Evolutionary conservation across 2,329 filamentous ascomycete genomes (phyloP).

Genomic region (Colletotrichum phormii): DNA sequence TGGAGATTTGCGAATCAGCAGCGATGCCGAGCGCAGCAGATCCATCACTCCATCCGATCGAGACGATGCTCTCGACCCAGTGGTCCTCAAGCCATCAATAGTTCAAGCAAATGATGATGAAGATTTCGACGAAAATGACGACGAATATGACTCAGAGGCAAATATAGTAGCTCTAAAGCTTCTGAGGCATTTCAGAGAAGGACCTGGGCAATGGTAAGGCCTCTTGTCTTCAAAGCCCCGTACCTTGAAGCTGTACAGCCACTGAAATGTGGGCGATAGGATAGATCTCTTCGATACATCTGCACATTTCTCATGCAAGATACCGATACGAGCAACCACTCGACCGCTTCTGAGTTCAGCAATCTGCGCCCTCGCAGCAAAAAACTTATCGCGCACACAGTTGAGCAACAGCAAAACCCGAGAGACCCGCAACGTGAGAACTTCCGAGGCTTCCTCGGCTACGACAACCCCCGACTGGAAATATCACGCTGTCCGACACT

Average conservation of each 20-base stretch:
- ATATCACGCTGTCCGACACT: conserved; percentile 8
- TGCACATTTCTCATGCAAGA: conserved; percentile 69
- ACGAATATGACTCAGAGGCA: neutral
- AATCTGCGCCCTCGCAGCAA: conserved; percentile 69
- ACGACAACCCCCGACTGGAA: neutral
- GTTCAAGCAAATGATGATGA: neutral
- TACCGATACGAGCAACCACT: conserved; percentile 66
- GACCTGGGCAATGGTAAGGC: conserved; percentile 17
- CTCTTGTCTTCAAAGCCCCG: neutral
- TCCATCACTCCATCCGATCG: too few species aligned
- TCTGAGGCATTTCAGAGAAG: conserved; percentile 21
- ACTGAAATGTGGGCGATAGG: conserved; percentile 29
- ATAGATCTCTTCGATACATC: conserved; percentile 67
- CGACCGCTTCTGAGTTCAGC: conserved; percentile 62
- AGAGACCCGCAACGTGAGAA: conserved; percentile 58
- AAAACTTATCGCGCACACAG: conserved; percentile 71
- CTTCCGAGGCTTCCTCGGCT: neutral
- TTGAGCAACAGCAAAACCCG: conserved; percentile 50
- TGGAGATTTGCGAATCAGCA: too few species aligned
- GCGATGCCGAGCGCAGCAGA: too few species aligned
- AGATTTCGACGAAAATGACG: neutral
- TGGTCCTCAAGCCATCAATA: too few species aligned
- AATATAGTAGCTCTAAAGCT: neutral
- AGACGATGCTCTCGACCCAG: too few species aligned
- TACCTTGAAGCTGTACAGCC: too few species aligned